phyloP scores from a whole-genome alignment of 2,329 filamentous ascomycete species.

The Hymenoscyphus repandus region DNA sequence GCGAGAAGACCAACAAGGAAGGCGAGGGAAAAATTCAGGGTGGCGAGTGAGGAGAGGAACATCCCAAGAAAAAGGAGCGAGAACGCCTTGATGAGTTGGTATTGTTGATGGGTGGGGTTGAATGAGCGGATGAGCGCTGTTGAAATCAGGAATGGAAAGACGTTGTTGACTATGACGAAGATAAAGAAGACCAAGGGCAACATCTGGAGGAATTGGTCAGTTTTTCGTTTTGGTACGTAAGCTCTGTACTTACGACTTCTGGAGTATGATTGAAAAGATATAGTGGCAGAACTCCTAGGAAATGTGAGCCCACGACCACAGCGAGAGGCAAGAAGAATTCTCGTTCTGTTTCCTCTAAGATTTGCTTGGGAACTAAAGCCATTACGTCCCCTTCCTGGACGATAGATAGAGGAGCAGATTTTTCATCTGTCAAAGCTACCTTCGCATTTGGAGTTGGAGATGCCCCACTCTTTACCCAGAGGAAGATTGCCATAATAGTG shows the following conservation, averaged over 20 bases:
- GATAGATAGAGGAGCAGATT: constrained; percentile 28
- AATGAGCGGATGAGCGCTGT: constrained; percentile 45
- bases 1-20: constrained; percentile 79
- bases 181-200: constrained; percentile 53
- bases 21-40: constrained; percentile 89
- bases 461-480: constrained; percentile 86
- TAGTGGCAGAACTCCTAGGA: constrained; percentile 73
- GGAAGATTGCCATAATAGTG: constrained; percentile 85
- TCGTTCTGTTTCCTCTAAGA: constrained; percentile 33
- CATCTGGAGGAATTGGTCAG: constrained; percentile 38
- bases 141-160: constrained; percentile 54
- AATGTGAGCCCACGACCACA: constrained; percentile 67
- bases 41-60: constrained; percentile 86
- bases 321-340: constrained; percentile 68
- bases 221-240: not conserved
- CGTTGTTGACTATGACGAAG: constrained; percentile 50
- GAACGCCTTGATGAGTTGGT: constrained; percentile 79
- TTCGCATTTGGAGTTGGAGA: constrained; percentile 11
- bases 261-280: constrained; percentile 79
- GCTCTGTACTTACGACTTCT: constrained; percentile 44
- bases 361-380: constrained; percentile 21
- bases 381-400: constrained; percentile 18
- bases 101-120: constrained; percentile 60
- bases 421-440: constrained; percentile 24
- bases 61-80: constrained; percentile 89